Evolutionary conservation across 371 early-diverging fungal genomes (phyloP).

Genomic region (Mortierella sp.): DNA sequence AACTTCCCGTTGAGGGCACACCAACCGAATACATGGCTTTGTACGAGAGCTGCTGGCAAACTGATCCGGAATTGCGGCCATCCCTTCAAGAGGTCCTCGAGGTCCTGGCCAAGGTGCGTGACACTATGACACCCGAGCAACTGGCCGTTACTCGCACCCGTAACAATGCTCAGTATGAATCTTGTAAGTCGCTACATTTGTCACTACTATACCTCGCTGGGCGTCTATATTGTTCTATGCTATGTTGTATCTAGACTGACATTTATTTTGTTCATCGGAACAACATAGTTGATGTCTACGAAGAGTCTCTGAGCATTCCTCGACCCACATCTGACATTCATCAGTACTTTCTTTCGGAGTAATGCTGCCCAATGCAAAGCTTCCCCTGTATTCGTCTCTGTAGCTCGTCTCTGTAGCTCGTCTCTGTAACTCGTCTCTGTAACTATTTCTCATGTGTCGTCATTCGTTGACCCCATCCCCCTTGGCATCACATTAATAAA

Average conservation of each 20-base stretch:
- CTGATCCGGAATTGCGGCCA: constrained; percentile 37
- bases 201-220: too few relatives aligned
- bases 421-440: neutral
- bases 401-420: too few relatives aligned
- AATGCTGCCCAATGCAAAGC: neutral
- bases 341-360: constrained; percentile 20
- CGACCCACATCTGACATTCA: constrained; percentile 47
- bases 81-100: constrained; percentile 23
- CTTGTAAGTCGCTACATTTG: constrained; percentile 20
- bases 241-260: neutral
- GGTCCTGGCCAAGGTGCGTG: constrained; percentile 23
- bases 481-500: too few relatives aligned
- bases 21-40: constrained; percentile 42
- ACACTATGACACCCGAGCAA: constrained; percentile 26
- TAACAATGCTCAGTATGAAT: constrained; percentile 7
- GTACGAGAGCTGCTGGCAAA: constrained; percentile 54
- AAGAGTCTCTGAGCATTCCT: constrained; percentile 32
- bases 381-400: neutral
- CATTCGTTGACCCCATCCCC: too few relatives aligned
- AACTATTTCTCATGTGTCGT: too few relatives aligned
- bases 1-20: constrained; percentile 35
- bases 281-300: constrained; percentile 20
- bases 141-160: constrained; percentile 20
- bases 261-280: constrained; percentile 13
- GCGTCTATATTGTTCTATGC: too few relatives aligned